A percentile compares a stretch with the other conserved stretches of the same genome.
Conservation (phyloP, 2,329 filamentous ascomycete species). For the Phyllosticta citriasiana region DNA sequence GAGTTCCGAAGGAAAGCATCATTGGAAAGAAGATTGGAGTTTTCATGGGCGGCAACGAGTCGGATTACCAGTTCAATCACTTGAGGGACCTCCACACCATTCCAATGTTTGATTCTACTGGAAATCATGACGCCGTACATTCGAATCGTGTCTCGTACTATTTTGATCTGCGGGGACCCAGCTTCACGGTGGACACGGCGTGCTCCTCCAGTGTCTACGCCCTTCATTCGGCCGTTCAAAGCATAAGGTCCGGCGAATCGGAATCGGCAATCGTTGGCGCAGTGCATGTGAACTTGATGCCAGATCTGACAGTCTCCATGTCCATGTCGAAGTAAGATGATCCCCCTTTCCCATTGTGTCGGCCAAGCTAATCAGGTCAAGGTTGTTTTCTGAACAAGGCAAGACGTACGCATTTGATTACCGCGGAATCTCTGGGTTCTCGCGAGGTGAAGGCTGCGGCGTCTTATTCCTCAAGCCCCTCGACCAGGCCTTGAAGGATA, state of each 20-base stretch:
- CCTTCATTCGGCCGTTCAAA: slow-evolving; percentile 21
- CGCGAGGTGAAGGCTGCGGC: slow-evolving; percentile 52
- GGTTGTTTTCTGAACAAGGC: slow-evolving; percentile 23
- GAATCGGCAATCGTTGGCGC: slow-evolving; percentile 12
- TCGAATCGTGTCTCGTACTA: slow-evolving; percentile 23
- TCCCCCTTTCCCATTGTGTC: too few species aligned
- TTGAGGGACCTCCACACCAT: not conserved
- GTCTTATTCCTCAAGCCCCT: slow-evolving; percentile 51
- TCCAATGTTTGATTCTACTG: slow-evolving; percentile 9
- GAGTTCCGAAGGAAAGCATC: slow-evolving; percentile 11
- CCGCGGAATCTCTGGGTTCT: slow-evolving; percentile 51
- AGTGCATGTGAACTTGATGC: slow-evolving; percentile 12
- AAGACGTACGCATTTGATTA: slow-evolving; percentile 33
- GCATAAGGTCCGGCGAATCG: slow-evolving; percentile 12
- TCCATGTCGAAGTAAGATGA: slow-evolving; percentile 12
- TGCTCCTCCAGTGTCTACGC: slow-evolving; percentile 22
- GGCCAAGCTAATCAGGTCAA: not conserved
- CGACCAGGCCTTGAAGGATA: slow-evolving; percentile 46
- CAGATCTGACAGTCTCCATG: slow-evolving; percentile 11
- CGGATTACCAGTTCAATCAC: slow-evolving; percentile 16
- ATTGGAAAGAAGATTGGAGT: slow-evolving; percentile 16
- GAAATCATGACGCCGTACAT: slow-evolving; percentile 17
- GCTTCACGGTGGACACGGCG: slow-evolving; percentile 23
- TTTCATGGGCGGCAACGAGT: slow-evolving; percentile 17
- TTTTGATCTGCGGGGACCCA: slow-evolving; percentile 23